phyloP scores from a whole-genome alignment of 257 asterid species.

The Scutellaria barbata region DNA sequence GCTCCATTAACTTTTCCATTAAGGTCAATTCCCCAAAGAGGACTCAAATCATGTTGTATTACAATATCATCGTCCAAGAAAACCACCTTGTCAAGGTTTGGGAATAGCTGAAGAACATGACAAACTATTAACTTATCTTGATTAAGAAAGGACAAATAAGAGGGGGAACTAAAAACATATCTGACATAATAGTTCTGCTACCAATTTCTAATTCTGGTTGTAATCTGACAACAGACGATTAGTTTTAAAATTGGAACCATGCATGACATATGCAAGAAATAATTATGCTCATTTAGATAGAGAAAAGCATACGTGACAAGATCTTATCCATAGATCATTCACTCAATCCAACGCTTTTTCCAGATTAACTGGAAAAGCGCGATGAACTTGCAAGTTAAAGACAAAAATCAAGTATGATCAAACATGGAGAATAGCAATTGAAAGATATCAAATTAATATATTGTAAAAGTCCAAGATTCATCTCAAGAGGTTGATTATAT shows the following conservation, averaged over 20 bases:
- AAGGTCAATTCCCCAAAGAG: conserved; percentile 83
- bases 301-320: conserved; percentile 21
- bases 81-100: conserved; percentile 85
- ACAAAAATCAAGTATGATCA: conserved; percentile 15
- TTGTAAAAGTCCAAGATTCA: conserved; percentile 21
- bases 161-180: conserved; percentile 15
- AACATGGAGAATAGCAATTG: not conserved
- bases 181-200: conserved; percentile 3
- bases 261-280: conserved; percentile 5
- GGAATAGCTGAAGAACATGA: conserved; percentile 79
- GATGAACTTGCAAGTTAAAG: conserved; percentile 22
- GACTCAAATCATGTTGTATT: conserved; percentile 82
- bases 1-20: conserved; percentile 94
- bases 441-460: not conserved
- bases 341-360: conserved; percentile 11
- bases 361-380: conserved; percentile 18
- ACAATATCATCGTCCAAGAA: conserved; percentile 95
- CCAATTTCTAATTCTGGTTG: conserved; percentile 19
- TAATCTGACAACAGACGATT: conserved; percentile 19
- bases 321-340: conserved; percentile 18
- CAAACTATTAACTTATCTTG: conserved; percentile 21
- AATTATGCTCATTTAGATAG: conserved; percentile 7
- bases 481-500: conserved; percentile 18
- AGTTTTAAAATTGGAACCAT: not conserved
- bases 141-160: conserved; percentile 25